Percentiles rank a stretch among this genome's conserved stretches.
Evolutionary conservation across 495 filamentous ascomycete genomes (phyloP).

Genomic region (Diplogelasinospora grovesii): DNA sequence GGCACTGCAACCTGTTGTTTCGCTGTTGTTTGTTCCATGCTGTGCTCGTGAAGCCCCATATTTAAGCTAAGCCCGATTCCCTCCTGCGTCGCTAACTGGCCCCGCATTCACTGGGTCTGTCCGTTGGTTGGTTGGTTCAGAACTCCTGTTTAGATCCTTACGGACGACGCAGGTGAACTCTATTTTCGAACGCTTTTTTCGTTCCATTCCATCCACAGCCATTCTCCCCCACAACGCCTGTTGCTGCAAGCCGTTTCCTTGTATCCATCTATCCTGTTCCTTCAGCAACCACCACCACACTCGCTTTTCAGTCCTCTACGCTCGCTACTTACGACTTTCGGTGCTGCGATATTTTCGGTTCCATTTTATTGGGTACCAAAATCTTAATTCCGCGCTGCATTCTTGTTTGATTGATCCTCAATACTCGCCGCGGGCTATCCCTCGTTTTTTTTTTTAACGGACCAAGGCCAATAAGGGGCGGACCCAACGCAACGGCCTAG

Average conservation of each 20-base stretch:
- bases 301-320: conserved; percentile 15
- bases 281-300: conserved; percentile 18
- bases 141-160: conserved; percentile 8
- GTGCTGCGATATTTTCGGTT: no score
- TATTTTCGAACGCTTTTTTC: conserved; percentile 6
- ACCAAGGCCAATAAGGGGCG: no score
- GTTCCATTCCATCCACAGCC: conserved; percentile 9
- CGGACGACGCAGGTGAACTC: conserved; percentile 9
- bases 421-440: no score
- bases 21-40: background rate
- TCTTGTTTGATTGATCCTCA: no score
- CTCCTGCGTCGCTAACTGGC: conserved; percentile 12
- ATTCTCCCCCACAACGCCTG: background rate
- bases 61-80: conserved; percentile 10
- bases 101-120: conserved; percentile 5
- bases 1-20: no score
- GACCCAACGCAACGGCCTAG: no score
- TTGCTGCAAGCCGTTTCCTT: conserved; percentile 3
- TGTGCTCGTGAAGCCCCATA: background rate
- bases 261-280: conserved; percentile 19
- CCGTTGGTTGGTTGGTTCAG: conserved; percentile 8
- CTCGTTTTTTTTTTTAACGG: no score
- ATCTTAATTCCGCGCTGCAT: no score
- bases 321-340: conserved; percentile 14
- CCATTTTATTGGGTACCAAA: no score